These are phyloP conservation scores for Manihot esculenta DNA, from an alignment of 441 rosid species.

Conservation along the genomic window DNA sequence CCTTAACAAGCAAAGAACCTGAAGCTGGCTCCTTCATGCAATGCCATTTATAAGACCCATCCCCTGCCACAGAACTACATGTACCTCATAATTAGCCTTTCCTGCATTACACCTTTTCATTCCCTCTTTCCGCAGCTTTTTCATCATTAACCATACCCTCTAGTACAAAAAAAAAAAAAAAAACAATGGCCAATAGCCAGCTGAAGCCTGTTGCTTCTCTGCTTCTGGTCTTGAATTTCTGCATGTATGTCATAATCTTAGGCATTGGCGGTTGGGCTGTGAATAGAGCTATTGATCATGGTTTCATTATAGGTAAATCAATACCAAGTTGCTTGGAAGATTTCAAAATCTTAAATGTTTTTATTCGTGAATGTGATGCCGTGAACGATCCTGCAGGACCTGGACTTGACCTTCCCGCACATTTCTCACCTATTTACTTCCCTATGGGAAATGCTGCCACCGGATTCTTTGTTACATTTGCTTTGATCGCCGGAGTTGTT, in stretches of 20 bases:
- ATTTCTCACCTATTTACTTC: constrained; percentile 87
- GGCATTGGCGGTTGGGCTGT: constrained; percentile 93
- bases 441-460: constrained; percentile 98
- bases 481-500: constrained; percentile 83
- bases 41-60: constrained; percentile 20
- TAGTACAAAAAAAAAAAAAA: background rate
- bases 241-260: constrained; percentile 69
- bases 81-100: constrained; percentile 3
- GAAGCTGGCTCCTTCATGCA: background rate
- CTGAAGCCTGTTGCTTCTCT: constrained; percentile 61
- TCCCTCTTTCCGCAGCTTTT: constrained; percentile 25
- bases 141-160: background rate
- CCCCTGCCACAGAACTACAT: constrained; percentile 28
- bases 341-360: background rate
- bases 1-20: constrained; percentile 83
- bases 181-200: constrained; percentile 45
- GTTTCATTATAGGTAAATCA: constrained; percentile 72
- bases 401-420: constrained; percentile 65
- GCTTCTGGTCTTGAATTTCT: constrained; percentile 71
- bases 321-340: too few species aligned
- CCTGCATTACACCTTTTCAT: constrained; percentile 17
- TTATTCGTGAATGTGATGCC: background rate
- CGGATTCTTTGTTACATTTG: constrained; percentile 78
- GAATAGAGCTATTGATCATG: constrained; percentile 73
- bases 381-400: constrained; percentile 53